Conservation (phyloP, 768 basidiomycete genomes). For the Suillus placidus region DNA sequence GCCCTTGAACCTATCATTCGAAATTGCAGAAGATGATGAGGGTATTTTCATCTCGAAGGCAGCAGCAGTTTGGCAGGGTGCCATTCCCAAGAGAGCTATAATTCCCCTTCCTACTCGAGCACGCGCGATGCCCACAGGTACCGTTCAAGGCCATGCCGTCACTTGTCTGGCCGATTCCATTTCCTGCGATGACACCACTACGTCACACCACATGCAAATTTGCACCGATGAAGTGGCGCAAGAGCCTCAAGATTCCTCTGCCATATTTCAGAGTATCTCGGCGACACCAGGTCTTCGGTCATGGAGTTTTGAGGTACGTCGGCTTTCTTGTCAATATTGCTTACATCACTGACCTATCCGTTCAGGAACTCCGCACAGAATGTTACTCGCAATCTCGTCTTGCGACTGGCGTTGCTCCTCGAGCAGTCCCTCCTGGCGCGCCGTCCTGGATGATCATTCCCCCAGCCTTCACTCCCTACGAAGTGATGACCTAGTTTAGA, state of each 20-base stretch:
- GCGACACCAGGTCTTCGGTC: slow-evolving; percentile 24
- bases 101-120: slow-evolving; percentile 4
- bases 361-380: slow-evolving; percentile 30
- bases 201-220: slow-evolving; percentile 4
- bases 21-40: slow-evolving; percentile 8
- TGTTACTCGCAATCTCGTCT: slow-evolving; percentile 34
- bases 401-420: slow-evolving; percentile 27
- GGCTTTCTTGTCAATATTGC: neutral
- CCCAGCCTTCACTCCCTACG: slow-evolving; percentile 29
- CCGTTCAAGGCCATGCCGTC: neutral
- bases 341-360: neutral
- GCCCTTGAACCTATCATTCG: neutral
- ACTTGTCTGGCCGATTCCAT: neutral
- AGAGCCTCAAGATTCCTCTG: neutral
- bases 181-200: neutral
- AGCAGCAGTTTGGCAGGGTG: slow-evolving; percentile 5
- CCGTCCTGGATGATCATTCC: slow-evolving; percentile 28
- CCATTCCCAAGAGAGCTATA: slow-evolving; percentile 5
- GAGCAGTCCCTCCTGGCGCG: slow-evolving; percentile 15
- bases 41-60: slow-evolving; percentile 6
- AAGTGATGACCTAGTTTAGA: slow-evolving; percentile 8
- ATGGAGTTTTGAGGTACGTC: slow-evolving; percentile 35
- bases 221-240: slow-evolving; percentile 6
- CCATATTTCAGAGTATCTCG: slow-evolving; percentile 30
- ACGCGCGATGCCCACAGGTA: neutral